These are phyloP conservation scores for Volvox carteri DNA, from an alignment of 163 green algal genomes.

Conservation along the genomic window DNA sequence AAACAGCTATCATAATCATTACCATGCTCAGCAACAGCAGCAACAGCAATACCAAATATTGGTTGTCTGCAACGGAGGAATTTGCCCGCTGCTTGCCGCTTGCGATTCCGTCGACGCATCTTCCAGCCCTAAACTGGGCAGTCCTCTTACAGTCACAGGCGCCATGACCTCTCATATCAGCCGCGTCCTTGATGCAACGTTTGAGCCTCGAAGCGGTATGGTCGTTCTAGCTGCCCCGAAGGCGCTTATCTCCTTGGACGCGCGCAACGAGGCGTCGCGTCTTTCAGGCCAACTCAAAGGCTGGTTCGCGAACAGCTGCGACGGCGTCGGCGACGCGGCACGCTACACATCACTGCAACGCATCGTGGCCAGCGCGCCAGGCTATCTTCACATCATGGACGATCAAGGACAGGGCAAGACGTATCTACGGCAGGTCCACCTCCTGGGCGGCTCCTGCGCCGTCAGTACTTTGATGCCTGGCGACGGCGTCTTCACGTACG, in stretches of 20 bases:
- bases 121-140: neutral
- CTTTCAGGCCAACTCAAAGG: neutral
- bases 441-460: conserved; percentile 15
- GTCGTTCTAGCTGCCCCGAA: neutral
- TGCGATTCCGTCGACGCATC: neutral
- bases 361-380: neutral
- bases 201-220: neutral
- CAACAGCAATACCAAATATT: neutral
- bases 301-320: neutral
- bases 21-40: too few relatives aligned
- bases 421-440: neutral
- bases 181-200: neutral
- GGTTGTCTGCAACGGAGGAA: neutral
- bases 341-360: neutral
- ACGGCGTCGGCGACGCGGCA: conserved; percentile 3
- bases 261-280: neutral
- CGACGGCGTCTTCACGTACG: neutral
- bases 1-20: too few relatives aligned
- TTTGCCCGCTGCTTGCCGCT: conserved; percentile 3
- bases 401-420: neutral
- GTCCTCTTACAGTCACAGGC: neutral
- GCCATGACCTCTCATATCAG: neutral
- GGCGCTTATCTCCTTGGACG: conserved; percentile 3
- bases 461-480: neutral
- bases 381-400: conserved; percentile 10